phyloP scores from a whole-genome alignment of 2,329 filamentous ascomycete genomes.

The Hypoxylon sp. region DNA sequence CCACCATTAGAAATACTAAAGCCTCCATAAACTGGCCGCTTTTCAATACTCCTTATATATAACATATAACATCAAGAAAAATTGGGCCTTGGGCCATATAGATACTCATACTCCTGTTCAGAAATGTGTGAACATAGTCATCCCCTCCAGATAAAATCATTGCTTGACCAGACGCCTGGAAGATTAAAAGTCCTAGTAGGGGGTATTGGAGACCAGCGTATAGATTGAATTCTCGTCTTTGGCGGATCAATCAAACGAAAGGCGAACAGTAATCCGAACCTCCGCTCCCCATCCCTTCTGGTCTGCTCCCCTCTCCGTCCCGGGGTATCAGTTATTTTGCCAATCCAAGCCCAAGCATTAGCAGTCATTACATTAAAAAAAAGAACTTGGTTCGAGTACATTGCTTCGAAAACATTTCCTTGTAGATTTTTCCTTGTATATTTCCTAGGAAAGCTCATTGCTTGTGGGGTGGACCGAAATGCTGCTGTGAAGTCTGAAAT shows the following conservation, averaged over 20 bases:
- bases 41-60: slow-evolving; percentile 24
- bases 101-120: slow-evolving; percentile 20
- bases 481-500: slow-evolving; percentile 26
- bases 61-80: slow-evolving; percentile 22
- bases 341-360: slow-evolving; percentile 46
- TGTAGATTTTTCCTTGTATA: slow-evolving; percentile 22
- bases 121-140: slow-evolving; percentile 23
- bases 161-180: slow-evolving; percentile 34
- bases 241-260: slow-evolving; percentile 32
- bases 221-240: slow-evolving; percentile 27
- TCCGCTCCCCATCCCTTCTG: slow-evolving; percentile 36
- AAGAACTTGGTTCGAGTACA: slow-evolving; percentile 35
- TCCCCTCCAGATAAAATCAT: slow-evolving; percentile 35
- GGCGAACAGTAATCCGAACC: slow-evolving; percentile 34
- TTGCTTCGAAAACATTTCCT: slow-evolving; percentile 23
- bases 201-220: slow-evolving; percentile 37
- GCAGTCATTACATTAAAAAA: slow-evolving; percentile 51
- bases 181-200: slow-evolving; percentile 35
- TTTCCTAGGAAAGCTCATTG: slow-evolving; percentile 21
- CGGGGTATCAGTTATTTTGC: slow-evolving; percentile 49
- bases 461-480: slow-evolving; percentile 28
- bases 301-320: slow-evolving; percentile 39
- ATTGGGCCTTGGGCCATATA: not conserved
- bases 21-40: slow-evolving; percentile 1
- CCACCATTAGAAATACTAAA: slow-evolving; percentile 36